These are phyloP conservation scores for Panus rudis DNA, from an alignment of 768 basidiomycete species.

Conservation along the genomic window DNA sequence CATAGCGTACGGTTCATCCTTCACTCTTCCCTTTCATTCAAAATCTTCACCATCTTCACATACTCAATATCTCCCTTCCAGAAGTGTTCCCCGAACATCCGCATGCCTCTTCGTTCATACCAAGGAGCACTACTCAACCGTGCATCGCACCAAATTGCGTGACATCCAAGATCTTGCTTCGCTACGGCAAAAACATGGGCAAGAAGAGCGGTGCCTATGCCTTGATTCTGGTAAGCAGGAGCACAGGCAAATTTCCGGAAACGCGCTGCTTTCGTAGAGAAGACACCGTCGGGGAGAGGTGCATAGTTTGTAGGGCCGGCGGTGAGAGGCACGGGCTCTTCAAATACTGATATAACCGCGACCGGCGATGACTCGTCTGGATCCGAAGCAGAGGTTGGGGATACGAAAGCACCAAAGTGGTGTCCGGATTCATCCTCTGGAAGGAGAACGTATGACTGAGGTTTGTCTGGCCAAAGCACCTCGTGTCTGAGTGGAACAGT, in stretches of 20 bases:
- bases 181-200: slow-evolving; percentile 32
- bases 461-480: slow-evolving; percentile 51
- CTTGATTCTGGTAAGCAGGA: slow-evolving; percentile 41
- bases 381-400: too few species aligned
- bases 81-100: slow-evolving; percentile 42
- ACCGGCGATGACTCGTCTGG: slow-evolving; percentile 30
- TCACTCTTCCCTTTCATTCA: too few species aligned
- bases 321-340: slow-evolving; percentile 32
- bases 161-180: slow-evolving; percentile 33
- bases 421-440: slow-evolving; percentile 44
- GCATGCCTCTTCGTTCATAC: slow-evolving; percentile 48
- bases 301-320: slow-evolving; percentile 17
- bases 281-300: not conserved
- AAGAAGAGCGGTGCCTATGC: slow-evolving; percentile 47
- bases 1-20: too few species aligned
- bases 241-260: slow-evolving; percentile 61
- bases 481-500: slow-evolving; percentile 47
- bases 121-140: slow-evolving; percentile 36
- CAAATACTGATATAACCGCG: slow-evolving; percentile 53
- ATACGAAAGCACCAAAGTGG: slow-evolving; percentile 53
- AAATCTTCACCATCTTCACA: slow-evolving; percentile 48
- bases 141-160: slow-evolving; percentile 53
- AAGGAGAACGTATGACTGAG: slow-evolving; percentile 39
- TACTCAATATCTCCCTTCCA: slow-evolving; percentile 51
- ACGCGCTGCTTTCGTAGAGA: slow-evolving; percentile 25